Conservation (phyloP, 2,329 filamentous ascomycete species). For the Tolypocladium ophioglossoides region DNA sequence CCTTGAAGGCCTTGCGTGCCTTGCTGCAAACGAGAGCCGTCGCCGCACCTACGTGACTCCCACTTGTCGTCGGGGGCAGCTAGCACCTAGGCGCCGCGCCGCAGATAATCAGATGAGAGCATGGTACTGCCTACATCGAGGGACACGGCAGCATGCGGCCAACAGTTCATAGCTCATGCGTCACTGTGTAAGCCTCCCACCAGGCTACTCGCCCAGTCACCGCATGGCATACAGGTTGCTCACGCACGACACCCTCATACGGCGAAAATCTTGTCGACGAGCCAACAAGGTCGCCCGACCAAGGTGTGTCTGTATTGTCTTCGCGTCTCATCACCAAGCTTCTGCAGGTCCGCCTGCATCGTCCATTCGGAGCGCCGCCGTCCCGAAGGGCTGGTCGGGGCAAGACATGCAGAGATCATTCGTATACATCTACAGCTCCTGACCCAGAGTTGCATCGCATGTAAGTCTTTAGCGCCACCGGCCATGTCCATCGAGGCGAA, state of each 20-base stretch:
- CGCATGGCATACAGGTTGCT: neutral
- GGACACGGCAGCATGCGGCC: neutral
- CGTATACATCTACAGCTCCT: neutral
- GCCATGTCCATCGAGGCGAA: neutral
- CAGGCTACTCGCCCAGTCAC: neutral
- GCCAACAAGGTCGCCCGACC: neutral
- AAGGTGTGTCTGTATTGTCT: neutral
- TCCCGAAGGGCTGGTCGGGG: neutral
- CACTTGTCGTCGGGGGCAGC: no score
- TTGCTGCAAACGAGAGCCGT: neutral
- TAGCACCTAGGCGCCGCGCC: neutral
- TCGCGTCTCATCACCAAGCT: neutral
- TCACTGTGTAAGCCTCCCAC: neutral
- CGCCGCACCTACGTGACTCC: neutral
- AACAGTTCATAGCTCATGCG: neutral
- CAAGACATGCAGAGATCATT: neutral
- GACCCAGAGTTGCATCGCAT: neutral
- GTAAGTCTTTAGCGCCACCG: neutral
- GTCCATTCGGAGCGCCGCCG: neutral
- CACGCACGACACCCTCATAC: neutral
- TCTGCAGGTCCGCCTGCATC: neutral
- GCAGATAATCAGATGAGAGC: neutral
- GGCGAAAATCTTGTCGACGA: no score
- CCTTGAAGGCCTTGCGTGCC: neutral
- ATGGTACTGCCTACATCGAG: neutral